Conservation (phyloP, 2,329 filamentous ascomycete species). For the Paecilomyces variotii region DNA sequence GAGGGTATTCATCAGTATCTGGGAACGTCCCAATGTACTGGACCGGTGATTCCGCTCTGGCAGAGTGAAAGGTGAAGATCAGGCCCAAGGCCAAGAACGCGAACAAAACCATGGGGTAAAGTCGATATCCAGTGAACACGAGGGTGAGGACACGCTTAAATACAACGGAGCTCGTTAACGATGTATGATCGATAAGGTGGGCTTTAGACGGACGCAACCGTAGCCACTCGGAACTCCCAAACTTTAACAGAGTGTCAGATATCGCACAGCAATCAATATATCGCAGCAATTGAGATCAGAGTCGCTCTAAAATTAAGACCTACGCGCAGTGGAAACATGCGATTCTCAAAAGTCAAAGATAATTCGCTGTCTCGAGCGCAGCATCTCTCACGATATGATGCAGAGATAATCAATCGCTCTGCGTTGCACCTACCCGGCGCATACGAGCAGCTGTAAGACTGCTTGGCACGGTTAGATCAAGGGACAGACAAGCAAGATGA, state of each 20-base stretch:
- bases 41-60: not conserved
- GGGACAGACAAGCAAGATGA: not conserved
- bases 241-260: not conserved
- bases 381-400: not conserved
- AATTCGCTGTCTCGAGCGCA: not conserved
- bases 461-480: not conserved
- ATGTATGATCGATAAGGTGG: not conserved
- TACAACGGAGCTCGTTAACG: not conserved
- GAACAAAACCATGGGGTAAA: not conserved
- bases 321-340: not conserved
- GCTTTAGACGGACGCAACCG: not conserved
- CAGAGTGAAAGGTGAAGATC: not conserved
- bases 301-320: not conserved
- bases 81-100: not conserved
- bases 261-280: not conserved
- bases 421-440: not conserved
- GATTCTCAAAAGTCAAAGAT: not conserved
- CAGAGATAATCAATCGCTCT: not conserved
- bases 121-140: not conserved
- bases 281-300: not conserved
- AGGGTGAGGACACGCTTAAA: not conserved
- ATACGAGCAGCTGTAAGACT: not conserved
- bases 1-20: not conserved
- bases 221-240: not conserved
- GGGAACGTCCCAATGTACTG: not conserved